These are phyloP conservation scores for Fusarium pseudograminearum DNA, from an alignment of 2,329 filamentous ascomycete genomes.

Conservation along the genomic window DNA sequence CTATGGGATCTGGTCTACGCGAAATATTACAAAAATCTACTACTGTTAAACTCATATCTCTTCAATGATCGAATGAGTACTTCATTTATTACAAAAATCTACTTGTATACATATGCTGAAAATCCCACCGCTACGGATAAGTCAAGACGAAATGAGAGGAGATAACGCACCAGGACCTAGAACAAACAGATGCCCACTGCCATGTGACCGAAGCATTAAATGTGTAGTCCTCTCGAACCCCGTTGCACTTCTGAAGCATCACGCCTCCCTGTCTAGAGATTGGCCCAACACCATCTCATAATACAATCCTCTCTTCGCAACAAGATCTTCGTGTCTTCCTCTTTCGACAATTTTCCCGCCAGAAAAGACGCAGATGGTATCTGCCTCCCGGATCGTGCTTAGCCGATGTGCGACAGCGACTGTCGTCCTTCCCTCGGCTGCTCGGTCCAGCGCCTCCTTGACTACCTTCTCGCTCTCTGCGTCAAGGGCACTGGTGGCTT, in stretches of 20 bases:
- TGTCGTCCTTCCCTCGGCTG: constrained; percentile 61
- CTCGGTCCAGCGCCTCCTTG: constrained; percentile 69
- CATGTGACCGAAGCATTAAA: neutral
- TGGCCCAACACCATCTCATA: constrained; percentile 65
- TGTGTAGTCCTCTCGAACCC: neutral
- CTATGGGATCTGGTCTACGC: neutral
- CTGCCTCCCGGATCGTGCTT: constrained; percentile 67
- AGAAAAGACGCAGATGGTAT: constrained; percentile 71
- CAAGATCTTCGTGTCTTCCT: constrained; percentile 71
- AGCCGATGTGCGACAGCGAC: constrained; percentile 74
- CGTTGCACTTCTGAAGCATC: neutral
- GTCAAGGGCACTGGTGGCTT: constrained; percentile 75
- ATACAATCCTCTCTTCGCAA: constrained; percentile 62
- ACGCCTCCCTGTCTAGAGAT: constrained; percentile 54
- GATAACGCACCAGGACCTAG: neutral
- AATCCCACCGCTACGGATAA: neutral
- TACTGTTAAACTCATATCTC: no score
- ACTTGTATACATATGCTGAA: neutral
- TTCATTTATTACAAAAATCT: no score
- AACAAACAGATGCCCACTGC: neutral
- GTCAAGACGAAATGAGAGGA: neutral
- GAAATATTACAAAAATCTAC: constrained; percentile 6
- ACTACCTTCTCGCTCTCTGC: constrained; percentile 75
- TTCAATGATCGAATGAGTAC: no score
- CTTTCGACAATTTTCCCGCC: constrained; percentile 63